phyloP scores from a whole-genome alignment of 441 rosid genomes.

The Gossypium armourianum region DNA sequence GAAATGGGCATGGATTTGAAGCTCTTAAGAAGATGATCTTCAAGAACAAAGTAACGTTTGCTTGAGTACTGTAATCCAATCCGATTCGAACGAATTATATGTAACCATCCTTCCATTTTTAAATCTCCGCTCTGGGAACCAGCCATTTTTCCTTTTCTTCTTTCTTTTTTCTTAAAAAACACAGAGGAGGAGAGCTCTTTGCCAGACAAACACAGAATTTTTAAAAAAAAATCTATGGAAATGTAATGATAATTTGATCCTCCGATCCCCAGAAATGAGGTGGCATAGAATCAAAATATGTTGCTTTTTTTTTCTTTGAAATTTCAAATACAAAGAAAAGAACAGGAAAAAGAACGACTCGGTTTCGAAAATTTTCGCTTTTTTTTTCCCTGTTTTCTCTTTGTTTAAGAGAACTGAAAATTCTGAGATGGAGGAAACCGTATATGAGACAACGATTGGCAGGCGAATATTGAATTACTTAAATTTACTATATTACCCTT shows the following conservation, averaged over 20 bases:
- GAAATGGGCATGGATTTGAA: constrained; percentile 61
- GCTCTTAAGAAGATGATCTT: constrained; percentile 61
- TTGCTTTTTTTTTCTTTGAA: neutral
- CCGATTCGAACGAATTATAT: constrained; percentile 62
- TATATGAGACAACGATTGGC: constrained; percentile 28
- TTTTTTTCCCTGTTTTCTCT: neutral
- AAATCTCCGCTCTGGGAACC: constrained; percentile 23
- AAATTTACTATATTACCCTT: constrained; percentile 25
- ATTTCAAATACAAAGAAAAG: neutral
- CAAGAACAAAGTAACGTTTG: constrained; percentile 73
- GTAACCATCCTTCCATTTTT: constrained; percentile 86
- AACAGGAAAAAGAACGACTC: neutral
- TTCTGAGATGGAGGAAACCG: constrained; percentile 9
- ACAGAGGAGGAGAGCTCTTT: neutral
- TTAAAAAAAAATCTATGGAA: neutral
- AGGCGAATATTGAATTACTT: constrained; percentile 6
- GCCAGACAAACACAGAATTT: neutral
- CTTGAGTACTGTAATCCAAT: constrained; percentile 75
- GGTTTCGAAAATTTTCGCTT: neutral
- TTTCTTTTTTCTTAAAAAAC: neutral
- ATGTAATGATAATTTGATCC: constrained; percentile 14
- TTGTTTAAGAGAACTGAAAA: constrained; percentile 12
- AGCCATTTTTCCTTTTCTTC: constrained; percentile 23
- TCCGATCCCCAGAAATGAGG: constrained; percentile 19
- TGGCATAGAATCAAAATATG: neutral